A percentile compares a stretch with the other conserved stretches of the same genome.
Evolutionary conservation across 1,139 yeast species (phyloP).

Genomic region (Geotrichum siamense): DNA sequence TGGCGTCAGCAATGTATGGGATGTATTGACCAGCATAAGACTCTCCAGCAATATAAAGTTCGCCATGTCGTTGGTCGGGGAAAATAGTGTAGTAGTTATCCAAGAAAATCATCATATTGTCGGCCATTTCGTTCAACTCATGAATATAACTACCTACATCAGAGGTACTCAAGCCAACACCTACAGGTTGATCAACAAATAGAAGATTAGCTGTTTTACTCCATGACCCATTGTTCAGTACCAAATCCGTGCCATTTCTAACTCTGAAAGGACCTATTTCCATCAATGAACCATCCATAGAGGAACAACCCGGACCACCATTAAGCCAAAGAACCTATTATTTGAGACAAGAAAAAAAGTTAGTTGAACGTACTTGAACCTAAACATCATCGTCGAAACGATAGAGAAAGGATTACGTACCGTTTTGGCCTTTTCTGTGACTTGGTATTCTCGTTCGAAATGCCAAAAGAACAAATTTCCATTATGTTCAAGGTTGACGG

Average conservation of each 20-base stretch:
- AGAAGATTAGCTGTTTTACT: slow-evolving; percentile 67
- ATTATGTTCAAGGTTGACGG: slow-evolving; percentile 45
- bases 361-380: background rate
- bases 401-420: slow-evolving; percentile 15
- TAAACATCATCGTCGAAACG: background rate
- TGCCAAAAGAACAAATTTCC: slow-evolving; percentile 78
- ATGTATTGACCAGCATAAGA: slow-evolving; percentile 96
- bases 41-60: slow-evolving; percentile 82
- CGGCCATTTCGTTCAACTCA: slow-evolving; percentile 49
- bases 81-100: slow-evolving; percentile 60
- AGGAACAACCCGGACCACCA: slow-evolving; percentile 85
- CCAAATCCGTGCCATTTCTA: slow-evolving; percentile 39
- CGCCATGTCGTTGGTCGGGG: slow-evolving; percentile 61
- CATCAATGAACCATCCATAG: slow-evolving; percentile 93
- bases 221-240: slow-evolving; percentile 74
- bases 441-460: slow-evolving; percentile 30
- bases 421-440: slow-evolving; percentile 28
- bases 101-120: slow-evolving; percentile 58
- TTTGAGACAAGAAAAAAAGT: background rate
- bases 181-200: slow-evolving; percentile 90
- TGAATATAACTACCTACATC: slow-evolving; percentile 45
- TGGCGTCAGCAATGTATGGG: slow-evolving; percentile 71
- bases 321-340: slow-evolving; percentile 65
- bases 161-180: slow-evolving; percentile 76
- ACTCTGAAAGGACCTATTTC: slow-evolving; percentile 86